Evolutionary conservation across 1,284 basidiomycete genomes (phyloP), one percentile per base, ranked within the genome.

Genomic region (Entoloma clypeatum): DNA sequence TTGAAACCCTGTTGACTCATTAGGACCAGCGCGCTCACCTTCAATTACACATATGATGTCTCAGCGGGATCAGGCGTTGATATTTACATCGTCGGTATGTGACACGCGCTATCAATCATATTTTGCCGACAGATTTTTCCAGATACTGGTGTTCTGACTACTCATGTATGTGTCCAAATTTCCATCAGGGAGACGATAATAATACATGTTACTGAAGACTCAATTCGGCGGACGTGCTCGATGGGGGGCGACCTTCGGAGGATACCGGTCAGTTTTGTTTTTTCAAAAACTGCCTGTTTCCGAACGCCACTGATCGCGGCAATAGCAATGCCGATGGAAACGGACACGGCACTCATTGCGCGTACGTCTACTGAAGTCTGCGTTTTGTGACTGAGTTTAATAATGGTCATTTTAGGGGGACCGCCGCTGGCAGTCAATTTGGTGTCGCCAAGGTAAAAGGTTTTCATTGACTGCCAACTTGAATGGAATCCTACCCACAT

Each of bases 201-300:
- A 34, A 18, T 6, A n/a, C 3, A 5, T 8, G 11, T 17, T 6
- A 8, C n/a, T 7, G 7, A 39, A 69, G 66, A 45, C 44, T 48
- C 77, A 86, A 58, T 84, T 90, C 54, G 75, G 79, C 54, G 81
- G 82, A 18, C 79, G 86, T 44, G 86, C 85, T 45, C 52, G 49
- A 46, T 83, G 81, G 81, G 81, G 81, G 39, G 74, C 72, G 52
- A 81, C 77, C 11, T 67, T 66, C 39, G 61, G 56, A 21, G 53
- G 47, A 5, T 54, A 56, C 16, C 37, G 44, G 39, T 51, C 27
- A 25, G 50, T 43, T n/a, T 4, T 14, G n/a, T 4, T 11, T 14
- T 8, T 21, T 11, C 19, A 8, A 3, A 21, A 9, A 31, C 19
- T 18, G 29, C 14, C 5, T 13, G 13, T 5, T 11, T 19, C 13